Percentiles rank a stretch among this genome's conserved stretches.
Conservation (phyloP, 148 eudicot species). For the Cornus controversa region DNA sequence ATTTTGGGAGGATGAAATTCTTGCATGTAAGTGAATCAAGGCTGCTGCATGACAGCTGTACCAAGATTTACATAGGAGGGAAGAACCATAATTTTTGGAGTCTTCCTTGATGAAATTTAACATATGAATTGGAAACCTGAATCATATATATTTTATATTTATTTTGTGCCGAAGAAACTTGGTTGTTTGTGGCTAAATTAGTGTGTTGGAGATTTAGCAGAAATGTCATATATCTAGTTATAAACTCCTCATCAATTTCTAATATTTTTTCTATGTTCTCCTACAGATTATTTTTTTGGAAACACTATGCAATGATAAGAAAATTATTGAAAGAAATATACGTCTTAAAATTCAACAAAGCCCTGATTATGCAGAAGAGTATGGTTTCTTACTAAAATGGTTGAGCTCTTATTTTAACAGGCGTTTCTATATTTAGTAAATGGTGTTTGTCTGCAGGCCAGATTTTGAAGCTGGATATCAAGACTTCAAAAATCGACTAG, state of each 20-base stretch:
- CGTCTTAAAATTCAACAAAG: constrained; percentile 98
- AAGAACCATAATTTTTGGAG: constrained; percentile 1
- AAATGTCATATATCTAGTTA: not conserved
- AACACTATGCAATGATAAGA: constrained; percentile 75
- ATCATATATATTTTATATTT: not conserved
- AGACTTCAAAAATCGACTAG: constrained; percentile 85
- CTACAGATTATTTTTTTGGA: constrained; percentile 90
- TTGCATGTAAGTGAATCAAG: not conserved
- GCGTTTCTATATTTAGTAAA: constrained; percentile 15
- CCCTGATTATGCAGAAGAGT: constrained; percentile 99
- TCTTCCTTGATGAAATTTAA: not conserved
- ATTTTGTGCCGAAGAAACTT: not conserved
- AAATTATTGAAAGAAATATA: constrained; percentile 91
- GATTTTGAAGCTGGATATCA: constrained; percentile 96
- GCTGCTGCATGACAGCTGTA: not conserved
- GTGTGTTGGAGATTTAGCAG: not conserved
- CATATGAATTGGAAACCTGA: not conserved
- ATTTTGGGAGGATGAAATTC: not conserved
- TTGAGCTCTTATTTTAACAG: not conserved
- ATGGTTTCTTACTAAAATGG: constrained; percentile 26
- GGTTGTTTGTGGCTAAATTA: not conserved
- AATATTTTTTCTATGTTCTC: constrained; percentile 5
- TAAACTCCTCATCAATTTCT: not conserved
- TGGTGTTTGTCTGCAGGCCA: constrained; percentile 53
- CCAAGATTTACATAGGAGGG: not conserved